Evolutionary conservation across 2,329 filamentous ascomycete genomes (phyloP), one percentile per base, ranked within the genome.

Genomic region (Neophaeococcomyces mojaviensis): DNA sequence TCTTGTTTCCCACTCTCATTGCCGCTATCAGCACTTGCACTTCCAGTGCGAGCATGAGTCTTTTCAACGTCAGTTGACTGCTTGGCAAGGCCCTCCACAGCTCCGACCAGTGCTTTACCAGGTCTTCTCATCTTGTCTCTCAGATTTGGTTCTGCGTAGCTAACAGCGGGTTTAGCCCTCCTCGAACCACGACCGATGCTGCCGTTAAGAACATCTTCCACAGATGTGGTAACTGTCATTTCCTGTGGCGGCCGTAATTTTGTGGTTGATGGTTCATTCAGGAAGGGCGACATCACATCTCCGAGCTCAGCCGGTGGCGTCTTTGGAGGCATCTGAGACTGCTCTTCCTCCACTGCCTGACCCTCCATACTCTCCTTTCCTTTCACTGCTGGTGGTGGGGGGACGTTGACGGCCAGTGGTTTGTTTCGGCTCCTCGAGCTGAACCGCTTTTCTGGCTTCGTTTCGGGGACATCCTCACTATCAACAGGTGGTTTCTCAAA

Each of bases 61-160:
- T 58, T 58, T 75, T 64, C 50, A 76, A 71, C 45, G 32, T 69
- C 56, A 70, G 68, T 64, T 28, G 24, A 10, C 24, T 28, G 24
- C 57, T 47, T 59, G 53, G 40, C 58, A 55, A 44, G 77, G n/a
- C 77, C 79, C 9, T 75, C 66, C 12, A 90, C 85, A 1, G 85
- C 86, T 61, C 88, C 84, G 30, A 83, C 77, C 8, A 89, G 65
- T 53, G 86, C 79, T 59, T 86, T 86, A 1, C 82, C 85, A 18
- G 86, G 85, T 49, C 86, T 77, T 48, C 86, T 77, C 86, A 92
- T 89, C 67, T 92, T 92, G 59, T 82, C 84, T 51, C 84, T 76
- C 34, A 92, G 70, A 58, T 85, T 90, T 1, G 86, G 86, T 62
- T 90, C 85, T 9, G 85, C 84, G 62, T 92, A 92, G 68, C 84